These are phyloP conservation scores for Castanea mollissima DNA, from an alignment of 306 rosid species.

Conservation along the genomic window DNA sequence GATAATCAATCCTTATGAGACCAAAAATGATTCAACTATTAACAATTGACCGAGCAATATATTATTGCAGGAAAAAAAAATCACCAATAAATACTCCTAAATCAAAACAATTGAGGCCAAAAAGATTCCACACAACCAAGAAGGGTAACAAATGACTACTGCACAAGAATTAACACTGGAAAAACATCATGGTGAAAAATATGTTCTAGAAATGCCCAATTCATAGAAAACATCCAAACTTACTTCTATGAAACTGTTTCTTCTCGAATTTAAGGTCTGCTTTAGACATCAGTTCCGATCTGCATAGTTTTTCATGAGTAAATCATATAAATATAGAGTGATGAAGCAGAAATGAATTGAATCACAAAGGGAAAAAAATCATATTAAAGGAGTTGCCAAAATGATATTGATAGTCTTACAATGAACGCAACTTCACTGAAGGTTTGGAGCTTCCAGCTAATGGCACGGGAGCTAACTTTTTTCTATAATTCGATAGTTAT, in stretches of 20 bases:
- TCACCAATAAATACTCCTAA: no score
- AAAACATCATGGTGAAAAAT: not conserved
- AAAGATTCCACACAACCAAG: not conserved
- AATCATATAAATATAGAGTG: no score
- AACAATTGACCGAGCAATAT: not conserved
- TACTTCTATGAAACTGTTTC: slow-evolving; percentile 48
- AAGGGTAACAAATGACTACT: not conserved
- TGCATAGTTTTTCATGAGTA: slow-evolving; percentile 8
- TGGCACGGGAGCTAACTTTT: no score
- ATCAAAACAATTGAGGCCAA: not conserved
- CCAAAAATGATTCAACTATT: not conserved
- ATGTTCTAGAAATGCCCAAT: not conserved
- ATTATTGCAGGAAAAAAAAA: no score
- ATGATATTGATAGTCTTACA: slow-evolving; percentile 1
- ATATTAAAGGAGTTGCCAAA: no score
- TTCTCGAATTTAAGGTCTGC: slow-evolving; percentile 31
- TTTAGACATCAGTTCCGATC: slow-evolving; percentile 24
- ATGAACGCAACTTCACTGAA: slow-evolving; percentile 20
- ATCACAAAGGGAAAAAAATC: not conserved
- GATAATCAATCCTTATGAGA: no score
- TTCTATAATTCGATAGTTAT: no score
- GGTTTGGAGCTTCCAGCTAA: no score
- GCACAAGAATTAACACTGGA: not conserved
- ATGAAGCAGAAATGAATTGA: no score
- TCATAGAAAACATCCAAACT: not conserved